Conservation (phyloP, 352 stramenopile species). For the Achlya hypogyna region DNA sequence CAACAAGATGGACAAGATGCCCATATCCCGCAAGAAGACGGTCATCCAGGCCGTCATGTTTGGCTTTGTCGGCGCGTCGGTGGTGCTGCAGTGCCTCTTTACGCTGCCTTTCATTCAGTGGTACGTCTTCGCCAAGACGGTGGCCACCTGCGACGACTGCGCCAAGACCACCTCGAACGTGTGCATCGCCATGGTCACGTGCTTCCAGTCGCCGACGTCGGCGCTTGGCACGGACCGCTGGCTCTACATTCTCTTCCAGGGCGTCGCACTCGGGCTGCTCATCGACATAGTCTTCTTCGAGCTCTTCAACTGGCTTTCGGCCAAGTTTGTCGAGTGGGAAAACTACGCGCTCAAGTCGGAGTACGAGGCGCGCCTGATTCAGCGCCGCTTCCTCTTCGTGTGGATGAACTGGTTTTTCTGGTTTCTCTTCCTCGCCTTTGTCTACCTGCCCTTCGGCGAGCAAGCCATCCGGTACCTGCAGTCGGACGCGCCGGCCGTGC, state of each 20-base stretch:
- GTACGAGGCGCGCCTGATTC: slow-evolving; percentile 78
- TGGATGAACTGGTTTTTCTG: slow-evolving; percentile 91
- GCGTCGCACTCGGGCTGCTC: slow-evolving; percentile 65
- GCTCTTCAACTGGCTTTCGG: slow-evolving; percentile 81
- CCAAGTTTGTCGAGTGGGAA: slow-evolving; percentile 81
- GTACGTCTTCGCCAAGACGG: slow-evolving; percentile 85
- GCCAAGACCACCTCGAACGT: slow-evolving; percentile 25
- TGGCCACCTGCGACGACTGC: slow-evolving; percentile 55
- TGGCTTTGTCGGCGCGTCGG: slow-evolving; percentile 65
- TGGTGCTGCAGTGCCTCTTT: slow-evolving; percentile 69
- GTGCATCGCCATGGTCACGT: slow-evolving; percentile 78
- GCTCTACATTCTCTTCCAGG: slow-evolving; percentile 84
- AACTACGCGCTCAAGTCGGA: slow-evolving; percentile 83
- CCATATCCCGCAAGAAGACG: slow-evolving; percentile 73
- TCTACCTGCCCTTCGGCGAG: slow-evolving; percentile 83
- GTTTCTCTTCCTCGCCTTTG: slow-evolving; percentile 84
- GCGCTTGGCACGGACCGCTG: slow-evolving; percentile 75
- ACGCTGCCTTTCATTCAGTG: slow-evolving; percentile 84
- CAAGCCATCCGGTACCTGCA: slow-evolving; percentile 51
- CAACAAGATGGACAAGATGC: slow-evolving; percentile 83
- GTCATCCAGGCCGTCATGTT: slow-evolving; percentile 83
- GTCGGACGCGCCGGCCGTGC: slow-evolving; percentile 30
- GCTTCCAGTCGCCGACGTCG: slow-evolving; percentile 63
- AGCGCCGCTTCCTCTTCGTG: slow-evolving; percentile 82
- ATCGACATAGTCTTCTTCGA: slow-evolving; percentile 88